Evolutionary conservation across 1,139 yeast species (phyloP), one percentile per base, ranked within the genome.

Genomic region (Candida smagusa): DNA sequence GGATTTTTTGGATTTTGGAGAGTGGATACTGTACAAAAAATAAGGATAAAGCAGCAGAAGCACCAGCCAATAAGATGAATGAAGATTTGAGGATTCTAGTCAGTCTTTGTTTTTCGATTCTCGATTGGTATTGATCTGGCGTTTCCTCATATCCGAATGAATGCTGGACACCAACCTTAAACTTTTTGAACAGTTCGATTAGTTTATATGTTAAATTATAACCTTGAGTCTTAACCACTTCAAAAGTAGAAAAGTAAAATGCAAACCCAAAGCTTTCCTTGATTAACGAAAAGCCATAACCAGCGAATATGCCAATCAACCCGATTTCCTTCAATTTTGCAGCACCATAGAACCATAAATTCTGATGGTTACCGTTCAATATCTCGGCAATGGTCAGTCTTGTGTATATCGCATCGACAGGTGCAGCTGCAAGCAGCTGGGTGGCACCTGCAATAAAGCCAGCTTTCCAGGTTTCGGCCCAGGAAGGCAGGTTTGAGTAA

Each of bases 401-500:
- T 1, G 95, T 79, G 51, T 84, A 86, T 6, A 90, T 81, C 7
- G 97, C 96, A 60, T 90, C 97, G 3, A 90, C 74, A 0, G 97
- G 97, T 2, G 97, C 95, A 1, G 96, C 96, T 1, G 89, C 92
- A n/a, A 87, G 63, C 12, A 95, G 84, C 51, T 92, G 96, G 9
- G 81, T 79, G 0, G 82, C 79, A 1, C 97, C 97, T 0, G 97
- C 97, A 0, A 86, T 49, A 42, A 82, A 80, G 0, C 97, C 97
- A 0, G 96, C 88, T 38, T 77, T 61, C 65, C 88, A 78, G 0
- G 94, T 80, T 52, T 84, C 89, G 6, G 54, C 13, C 25, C 30
- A 40, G 9, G 38, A 33, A 3, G 38, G 39, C 2, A 31, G 39
- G 7, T 34, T 30, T 1, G 70, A 64, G 2, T 65, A 55, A 42